Evolutionary conservation across 1,284 basidiomycete species (phyloP).

Genomic region (Psilocybe mexicana): DNA sequence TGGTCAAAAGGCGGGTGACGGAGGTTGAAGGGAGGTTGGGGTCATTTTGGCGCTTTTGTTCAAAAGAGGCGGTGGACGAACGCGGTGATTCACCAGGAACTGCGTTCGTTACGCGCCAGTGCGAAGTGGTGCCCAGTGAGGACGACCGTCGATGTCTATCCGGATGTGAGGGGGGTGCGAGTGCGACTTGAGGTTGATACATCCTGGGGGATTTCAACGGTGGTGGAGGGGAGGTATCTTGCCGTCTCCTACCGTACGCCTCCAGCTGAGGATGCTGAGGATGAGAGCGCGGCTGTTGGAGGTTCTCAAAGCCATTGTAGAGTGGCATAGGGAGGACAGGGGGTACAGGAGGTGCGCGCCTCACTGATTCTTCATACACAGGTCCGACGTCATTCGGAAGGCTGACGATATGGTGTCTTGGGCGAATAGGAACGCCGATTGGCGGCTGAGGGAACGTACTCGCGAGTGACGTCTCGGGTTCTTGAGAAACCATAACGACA

Average conservation of each 20-base stretch:
- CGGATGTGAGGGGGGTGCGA: constrained; percentile 22
- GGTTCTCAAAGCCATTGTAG: constrained; percentile 49
- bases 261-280: constrained; percentile 19
- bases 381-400: constrained; percentile 19
- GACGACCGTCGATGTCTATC: constrained; percentile 31
- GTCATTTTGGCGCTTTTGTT: constrained; percentile 1
- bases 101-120: constrained; percentile 24
- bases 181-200: constrained; percentile 19
- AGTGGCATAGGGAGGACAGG: constrained; percentile 49
- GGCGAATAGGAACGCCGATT: constrained; percentile 23
- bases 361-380: constrained; percentile 14
- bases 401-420: constrained; percentile 15
- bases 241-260: constrained; percentile 17
- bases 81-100: constrained; percentile 16
- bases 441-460: constrained; percentile 12
- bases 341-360: constrained; percentile 18
- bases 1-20: constrained; percentile 46
- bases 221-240: constrained; percentile 20
- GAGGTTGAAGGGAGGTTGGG: constrained; percentile 9
- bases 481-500: constrained; percentile 17
- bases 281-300: constrained; percentile 4
- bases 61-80: constrained; percentile 15
- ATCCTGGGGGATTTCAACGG: constrained; percentile 18
- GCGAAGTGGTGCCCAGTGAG: constrained; percentile 25
- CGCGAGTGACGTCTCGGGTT: constrained; percentile 4